These are phyloP conservation scores for Yamadazyma songkhlaensis DNA, from an alignment of 1,139 yeast genomes.

Conservation along the genomic window DNA sequence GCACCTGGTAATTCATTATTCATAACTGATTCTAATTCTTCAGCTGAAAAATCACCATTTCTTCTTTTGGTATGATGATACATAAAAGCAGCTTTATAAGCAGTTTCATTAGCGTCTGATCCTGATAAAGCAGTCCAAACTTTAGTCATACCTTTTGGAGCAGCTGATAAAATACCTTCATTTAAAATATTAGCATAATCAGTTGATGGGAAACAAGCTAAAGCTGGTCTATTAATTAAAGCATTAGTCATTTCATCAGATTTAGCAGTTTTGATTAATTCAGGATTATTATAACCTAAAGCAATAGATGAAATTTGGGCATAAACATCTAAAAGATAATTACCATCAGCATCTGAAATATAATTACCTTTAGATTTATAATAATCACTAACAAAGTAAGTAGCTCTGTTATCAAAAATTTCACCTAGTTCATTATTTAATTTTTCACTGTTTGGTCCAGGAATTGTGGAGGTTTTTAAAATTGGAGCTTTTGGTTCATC, in stretches of 20 bases:
- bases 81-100: slow-evolving; percentile 77
- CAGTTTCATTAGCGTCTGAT: slow-evolving; percentile 75
- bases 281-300: slow-evolving; percentile 69
- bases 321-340: slow-evolving; percentile 56
- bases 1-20: slow-evolving; percentile 64
- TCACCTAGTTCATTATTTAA: slow-evolving; percentile 48
- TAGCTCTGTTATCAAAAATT: slow-evolving; percentile 62
- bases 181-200: slow-evolving; percentile 50
- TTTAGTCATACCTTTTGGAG: slow-evolving; percentile 63
- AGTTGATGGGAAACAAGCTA: slow-evolving; percentile 66
- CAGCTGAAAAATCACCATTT: slow-evolving; percentile 47
- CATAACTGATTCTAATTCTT: slow-evolving; percentile 64
- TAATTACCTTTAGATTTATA: slow-evolving; percentile 61
- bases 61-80: slow-evolving; percentile 62
- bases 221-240: slow-evolving; percentile 64
- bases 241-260: slow-evolving; percentile 65
- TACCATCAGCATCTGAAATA: slow-evolving; percentile 66
- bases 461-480: slow-evolving; percentile 45
- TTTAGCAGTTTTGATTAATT: slow-evolving; percentile 50
- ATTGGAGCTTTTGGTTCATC: slow-evolving; percentile 53
- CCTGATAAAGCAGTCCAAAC: slow-evolving; percentile 75
- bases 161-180: slow-evolving; percentile 60
- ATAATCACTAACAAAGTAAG: slow-evolving; percentile 63
- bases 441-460: slow-evolving; percentile 57
- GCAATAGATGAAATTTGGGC: slow-evolving; percentile 71